Evolutionary conservation across 352 stramenopile genomes (phyloP).

Genomic region (Phytophthora pluvialis): DNA sequence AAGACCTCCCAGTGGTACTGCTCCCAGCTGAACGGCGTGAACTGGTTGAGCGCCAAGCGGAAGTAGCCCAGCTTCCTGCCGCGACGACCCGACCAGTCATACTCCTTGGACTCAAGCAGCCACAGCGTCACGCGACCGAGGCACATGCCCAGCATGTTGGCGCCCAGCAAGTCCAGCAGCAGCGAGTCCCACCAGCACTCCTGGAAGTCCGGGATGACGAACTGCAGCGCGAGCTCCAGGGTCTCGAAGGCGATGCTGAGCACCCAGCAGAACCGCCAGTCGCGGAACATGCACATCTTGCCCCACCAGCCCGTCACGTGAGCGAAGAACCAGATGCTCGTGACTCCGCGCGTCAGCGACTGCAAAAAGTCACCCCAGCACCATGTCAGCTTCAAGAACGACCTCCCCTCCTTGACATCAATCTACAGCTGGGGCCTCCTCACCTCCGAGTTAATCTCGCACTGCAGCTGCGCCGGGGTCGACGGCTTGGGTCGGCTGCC

Average conservation of each 20-base stretch:
- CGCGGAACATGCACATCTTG: constrained; percentile 95
- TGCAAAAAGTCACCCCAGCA: constrained; percentile 21
- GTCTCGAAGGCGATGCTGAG: constrained; percentile 92
- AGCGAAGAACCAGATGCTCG: constrained; percentile 87
- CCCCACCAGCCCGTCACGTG: constrained; percentile 90
- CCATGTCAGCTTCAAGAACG: neutral
- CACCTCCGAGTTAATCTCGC: constrained; percentile 66
- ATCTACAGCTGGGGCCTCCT: neutral
- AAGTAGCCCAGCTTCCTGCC: constrained; percentile 75
- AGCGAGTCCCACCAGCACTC: constrained; percentile 96
- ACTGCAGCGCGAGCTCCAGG: constrained; percentile 89
- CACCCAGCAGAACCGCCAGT: constrained; percentile 94
- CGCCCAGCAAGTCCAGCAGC: constrained; percentile 91
- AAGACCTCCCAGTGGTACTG: constrained; percentile 94
- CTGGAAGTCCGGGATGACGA: constrained; percentile 93
- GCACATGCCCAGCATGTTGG: constrained; percentile 92
- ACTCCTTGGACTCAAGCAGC: constrained; percentile 88
- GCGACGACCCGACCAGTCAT: constrained; percentile 89
- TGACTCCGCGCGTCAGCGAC: constrained; percentile 70
- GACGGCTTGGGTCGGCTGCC: constrained; percentile 49
- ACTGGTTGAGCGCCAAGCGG: constrained; percentile 81
- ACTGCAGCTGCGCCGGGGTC: constrained; percentile 46
- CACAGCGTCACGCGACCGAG: constrained; percentile 76
- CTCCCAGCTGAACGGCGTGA: constrained; percentile 89
- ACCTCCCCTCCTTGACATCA: neutral